A percentile compares a stretch with the other conserved stretches of the same genome.
Conservation (phyloP, 2,329 filamentous ascomycete species). For the Pseudogymnoascus sp. region DNA sequence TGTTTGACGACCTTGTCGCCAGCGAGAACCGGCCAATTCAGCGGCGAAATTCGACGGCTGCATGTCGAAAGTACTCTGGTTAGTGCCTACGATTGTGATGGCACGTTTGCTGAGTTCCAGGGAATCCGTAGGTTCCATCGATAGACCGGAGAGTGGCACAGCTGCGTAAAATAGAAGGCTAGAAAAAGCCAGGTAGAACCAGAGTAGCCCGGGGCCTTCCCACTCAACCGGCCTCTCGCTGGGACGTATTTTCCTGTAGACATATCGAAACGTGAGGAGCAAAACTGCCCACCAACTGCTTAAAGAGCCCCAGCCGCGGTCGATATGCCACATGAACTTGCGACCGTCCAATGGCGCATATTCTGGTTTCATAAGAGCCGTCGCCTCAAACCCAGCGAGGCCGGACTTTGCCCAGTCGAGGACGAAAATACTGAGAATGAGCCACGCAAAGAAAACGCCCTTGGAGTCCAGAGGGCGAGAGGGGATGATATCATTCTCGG, state of each 20-base stretch:
- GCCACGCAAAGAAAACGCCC: not conserved
- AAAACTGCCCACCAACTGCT: not conserved
- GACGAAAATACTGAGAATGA: not conserved
- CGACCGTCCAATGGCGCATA: not conserved
- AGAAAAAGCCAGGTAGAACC: not conserved
- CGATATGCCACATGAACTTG: not conserved
- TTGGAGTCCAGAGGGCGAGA: not conserved
- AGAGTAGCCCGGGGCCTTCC: not conserved
- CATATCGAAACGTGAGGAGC: not conserved
- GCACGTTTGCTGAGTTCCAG: not conserved
- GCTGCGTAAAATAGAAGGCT: not conserved
- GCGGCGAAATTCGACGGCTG: not conserved
- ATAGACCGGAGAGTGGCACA: not conserved
- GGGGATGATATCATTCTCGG: not conserved
- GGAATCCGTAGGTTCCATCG: not conserved
- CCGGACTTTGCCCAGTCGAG: not conserved
- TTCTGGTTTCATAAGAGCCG: not conserved
- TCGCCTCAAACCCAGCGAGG: not conserved
- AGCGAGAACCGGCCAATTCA: not conserved
- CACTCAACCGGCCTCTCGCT: not conserved
- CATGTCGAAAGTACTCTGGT: not conserved
- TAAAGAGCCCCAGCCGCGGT: not conserved
- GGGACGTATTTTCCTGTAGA: not conserved
- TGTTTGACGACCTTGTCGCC: not conserved
- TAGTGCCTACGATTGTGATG: not conserved